Conservation (phyloP, 2,329 filamentous ascomycete genomes). For the Clarireedia sp. region DNA sequence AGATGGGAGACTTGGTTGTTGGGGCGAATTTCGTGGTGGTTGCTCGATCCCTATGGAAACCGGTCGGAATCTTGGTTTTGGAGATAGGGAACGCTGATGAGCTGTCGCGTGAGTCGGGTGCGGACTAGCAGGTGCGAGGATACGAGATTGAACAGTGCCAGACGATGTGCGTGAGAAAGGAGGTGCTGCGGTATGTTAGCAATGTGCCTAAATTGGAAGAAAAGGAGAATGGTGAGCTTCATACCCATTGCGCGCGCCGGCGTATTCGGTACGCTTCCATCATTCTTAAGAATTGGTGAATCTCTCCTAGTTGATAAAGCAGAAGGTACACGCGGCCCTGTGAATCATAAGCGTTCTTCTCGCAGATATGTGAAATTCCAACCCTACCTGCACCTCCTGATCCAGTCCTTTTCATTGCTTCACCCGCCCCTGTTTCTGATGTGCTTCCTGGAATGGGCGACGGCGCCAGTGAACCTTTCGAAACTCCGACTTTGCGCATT, state of each 20-base stretch:
- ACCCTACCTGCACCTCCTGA: conserved; percentile 35
- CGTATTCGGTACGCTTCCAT: conserved; percentile 18
- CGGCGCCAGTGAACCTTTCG: conserved; percentile 45
- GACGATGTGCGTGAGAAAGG: conserved; percentile 28
- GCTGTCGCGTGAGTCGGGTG: conserved; percentile 21
- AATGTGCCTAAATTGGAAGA: background rate
- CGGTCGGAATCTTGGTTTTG: conserved; percentile 19
- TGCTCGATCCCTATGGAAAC: conserved; percentile 5
- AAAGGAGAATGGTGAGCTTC: background rate
- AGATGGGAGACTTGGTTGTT: conserved; percentile 12
- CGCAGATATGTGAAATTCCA: conserved; percentile 11
- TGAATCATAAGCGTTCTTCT: background rate
- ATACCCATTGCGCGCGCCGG: conserved; percentile 20
- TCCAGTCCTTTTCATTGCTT: conserved; percentile 43
- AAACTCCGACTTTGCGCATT: conserved; percentile 66
- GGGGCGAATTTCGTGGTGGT: conserved; percentile 13
- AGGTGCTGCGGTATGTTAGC: conserved; percentile 21
- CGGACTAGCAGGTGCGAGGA: conserved; percentile 21
- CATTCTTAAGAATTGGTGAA: conserved; percentile 20
- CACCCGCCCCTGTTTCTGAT: conserved; percentile 34
- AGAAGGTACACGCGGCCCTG: conserved; percentile 26
- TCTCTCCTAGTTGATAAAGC: conserved; percentile 26
- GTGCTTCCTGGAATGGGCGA: conserved; percentile 48
- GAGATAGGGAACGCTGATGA: conserved; percentile 22
- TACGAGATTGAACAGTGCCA: conserved; percentile 26